Base-by-base conservation (phyloP, 1,284 basidiomycete species). In the Tilletiopsis washingtonensis region DNA sequence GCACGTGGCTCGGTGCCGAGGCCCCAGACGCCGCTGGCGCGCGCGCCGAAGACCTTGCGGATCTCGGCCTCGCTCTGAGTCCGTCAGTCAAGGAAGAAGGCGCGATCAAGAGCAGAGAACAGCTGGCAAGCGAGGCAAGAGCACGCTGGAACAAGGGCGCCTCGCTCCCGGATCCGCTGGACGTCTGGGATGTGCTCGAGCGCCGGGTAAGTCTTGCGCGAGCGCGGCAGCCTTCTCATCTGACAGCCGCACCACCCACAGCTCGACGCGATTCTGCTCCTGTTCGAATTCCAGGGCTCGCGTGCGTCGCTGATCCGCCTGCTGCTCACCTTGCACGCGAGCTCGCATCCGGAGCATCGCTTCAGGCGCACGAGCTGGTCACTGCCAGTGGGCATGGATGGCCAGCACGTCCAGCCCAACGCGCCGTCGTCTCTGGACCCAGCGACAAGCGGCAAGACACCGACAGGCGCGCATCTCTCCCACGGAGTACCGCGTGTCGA, bases 101-200 rank as follows among this genome's bases (percentile, higher is more conserved):
- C 24, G 21, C 37, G 17, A 19, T 45, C n/a, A 11, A 17, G 2
- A 32, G 7, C 19, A 45, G 37, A 21, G 27, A 45, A n/a, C 29
- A 26, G 17, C 12, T 21, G 23, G 26, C 27, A 39, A 11, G 29
- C 4, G n/a, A 43, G n/a, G 50, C 45, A 1, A 45, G 43, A 14
- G 48, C 57, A 4, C 40, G 52, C 6, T 64, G 62, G 62, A 39
- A 56, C n/a, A 38, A 49, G 4, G 47, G 54, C 2, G 47, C 48
- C 3, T 43, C 50, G 0, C 38, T 17, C 4, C 59, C 64, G 5
- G 63, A 67, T 34, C 42, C 57, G 1, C 53, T 53, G 1, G 64
- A 67, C 29, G 64, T 67, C 2, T 67, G 64, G 64, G 64, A 67
- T 45, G 51, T 67, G 11, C 47, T 67, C 12, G 64, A 67, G 40